A percentile compares a stretch with the other conserved stretches of the same genome.
Conservation (phyloP, 2,329 filamentous ascomycete species). For the Fusarium veterinarium region DNA sequence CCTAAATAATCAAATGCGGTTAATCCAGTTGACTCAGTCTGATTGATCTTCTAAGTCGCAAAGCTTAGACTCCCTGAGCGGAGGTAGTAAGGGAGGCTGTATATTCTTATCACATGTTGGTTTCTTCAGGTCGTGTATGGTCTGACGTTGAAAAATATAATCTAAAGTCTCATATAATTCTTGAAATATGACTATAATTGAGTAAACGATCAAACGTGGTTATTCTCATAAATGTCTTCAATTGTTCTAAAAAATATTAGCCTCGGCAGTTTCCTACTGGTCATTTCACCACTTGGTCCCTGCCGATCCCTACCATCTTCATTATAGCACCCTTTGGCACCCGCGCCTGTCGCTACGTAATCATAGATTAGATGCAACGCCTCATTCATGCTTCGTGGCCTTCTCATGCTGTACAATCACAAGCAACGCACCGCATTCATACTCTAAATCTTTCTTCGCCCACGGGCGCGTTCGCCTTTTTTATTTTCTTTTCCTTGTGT, state of each 20-base stretch:
- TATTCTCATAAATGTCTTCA: neutral
- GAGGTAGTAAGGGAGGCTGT: neutral
- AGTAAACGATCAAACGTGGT: neutral
- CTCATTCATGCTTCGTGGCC: conserved; percentile 40
- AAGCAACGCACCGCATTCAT: conserved; percentile 2
- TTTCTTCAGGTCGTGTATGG: neutral
- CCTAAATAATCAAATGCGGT: neutral
- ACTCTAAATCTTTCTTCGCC: neutral
- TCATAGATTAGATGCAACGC: conserved; percentile 17
- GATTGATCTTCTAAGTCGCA: neutral
- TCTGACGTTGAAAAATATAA: neutral
- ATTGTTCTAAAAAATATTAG: conserved; percentile 5
- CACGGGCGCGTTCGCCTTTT: conserved; percentile 6
- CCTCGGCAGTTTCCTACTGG: conserved; percentile 14
- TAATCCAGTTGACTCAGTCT: neutral
- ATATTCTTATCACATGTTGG: neutral
- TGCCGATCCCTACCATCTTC: conserved; percentile 27
- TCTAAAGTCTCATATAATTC: neutral
- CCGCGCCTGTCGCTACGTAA: conserved; percentile 26
- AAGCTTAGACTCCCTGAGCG: neutral
- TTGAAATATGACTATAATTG: neutral
- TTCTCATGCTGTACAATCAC: neutral
- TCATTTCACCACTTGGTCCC: conserved; percentile 19
- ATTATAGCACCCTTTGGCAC: neutral
- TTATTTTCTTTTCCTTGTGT: neutral